Evolutionary conservation across 2,329 filamentous ascomycete genomes (phyloP).

Genomic region (Endoconidiophora laricicola): DNA sequence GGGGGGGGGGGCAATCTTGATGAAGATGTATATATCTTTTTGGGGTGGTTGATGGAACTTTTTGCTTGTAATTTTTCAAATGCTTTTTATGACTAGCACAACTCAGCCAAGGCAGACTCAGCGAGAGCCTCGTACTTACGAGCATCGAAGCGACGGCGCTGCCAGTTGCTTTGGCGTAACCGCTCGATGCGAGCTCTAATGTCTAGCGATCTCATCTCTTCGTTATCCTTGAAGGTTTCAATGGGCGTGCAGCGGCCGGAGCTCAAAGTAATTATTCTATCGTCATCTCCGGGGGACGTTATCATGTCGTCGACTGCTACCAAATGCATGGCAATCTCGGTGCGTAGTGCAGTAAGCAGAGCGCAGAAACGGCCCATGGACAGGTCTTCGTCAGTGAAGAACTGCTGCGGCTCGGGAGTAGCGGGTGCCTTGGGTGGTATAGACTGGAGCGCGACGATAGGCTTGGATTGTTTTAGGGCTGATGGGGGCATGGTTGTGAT

Average conservation of each 20-base stretch:
- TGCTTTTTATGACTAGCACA: slow-evolving; percentile 18
- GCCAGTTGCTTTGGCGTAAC: slow-evolving; percentile 37
- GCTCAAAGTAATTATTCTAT: slow-evolving; percentile 8
- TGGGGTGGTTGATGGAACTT: neutral
- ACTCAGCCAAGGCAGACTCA: slow-evolving; percentile 34
- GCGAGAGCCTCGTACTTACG: slow-evolving; percentile 35
- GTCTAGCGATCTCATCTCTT: slow-evolving; percentile 25
- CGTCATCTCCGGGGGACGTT: slow-evolving; percentile 14
- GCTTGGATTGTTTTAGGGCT: slow-evolving; percentile 12
- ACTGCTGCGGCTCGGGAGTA: slow-evolving; percentile 2
- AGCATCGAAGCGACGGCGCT: slow-evolving; percentile 36
- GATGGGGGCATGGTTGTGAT: slow-evolving; percentile 12
- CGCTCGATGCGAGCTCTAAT: slow-evolving; percentile 36
- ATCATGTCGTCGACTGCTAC: slow-evolving; percentile 28
- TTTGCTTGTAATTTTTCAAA: slow-evolving; percentile 6
- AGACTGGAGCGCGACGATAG: neutral
- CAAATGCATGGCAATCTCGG: slow-evolving; percentile 33
- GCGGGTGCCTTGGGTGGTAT: slow-evolving; percentile 1
- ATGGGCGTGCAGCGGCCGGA: slow-evolving; percentile 12
- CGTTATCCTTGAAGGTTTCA: slow-evolving; percentile 17
- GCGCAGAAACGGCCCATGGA: slow-evolving; percentile 33
- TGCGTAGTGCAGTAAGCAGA: slow-evolving; percentile 30
- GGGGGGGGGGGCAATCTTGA: neutral
- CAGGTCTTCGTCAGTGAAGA: slow-evolving; percentile 24
- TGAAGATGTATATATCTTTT: neutral